A percentile compares a stretch with the other conserved stretches of the same genome.
Evolutionary conservation across 2,329 filamentous ascomycete species (phyloP).

Genomic region (Didymella segeticola): DNA sequence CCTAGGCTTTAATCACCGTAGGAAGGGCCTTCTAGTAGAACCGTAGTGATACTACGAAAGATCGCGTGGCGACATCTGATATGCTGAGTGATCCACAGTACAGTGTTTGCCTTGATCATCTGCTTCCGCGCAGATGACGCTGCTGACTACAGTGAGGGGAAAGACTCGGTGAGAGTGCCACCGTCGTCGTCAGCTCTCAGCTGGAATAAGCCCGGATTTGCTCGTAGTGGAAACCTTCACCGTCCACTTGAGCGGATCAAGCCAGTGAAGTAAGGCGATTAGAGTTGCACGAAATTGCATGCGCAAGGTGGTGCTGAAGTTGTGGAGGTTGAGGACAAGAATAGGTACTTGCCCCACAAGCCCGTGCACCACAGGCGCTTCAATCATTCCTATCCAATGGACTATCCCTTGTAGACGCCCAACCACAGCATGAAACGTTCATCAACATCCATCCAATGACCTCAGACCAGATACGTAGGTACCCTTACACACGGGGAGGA

Average conservation of each 20-base stretch:
- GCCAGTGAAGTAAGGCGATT: background rate
- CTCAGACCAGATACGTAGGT: background rate
- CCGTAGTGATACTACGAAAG: background rate
- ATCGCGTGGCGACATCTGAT: background rate
- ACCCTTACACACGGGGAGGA: constrained; percentile 29
- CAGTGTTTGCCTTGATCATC: background rate
- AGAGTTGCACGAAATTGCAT: constrained; percentile 10
- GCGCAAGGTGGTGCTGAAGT: constrained; percentile 14
- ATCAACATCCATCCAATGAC: constrained; percentile 31
- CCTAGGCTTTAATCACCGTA: too few species aligned
- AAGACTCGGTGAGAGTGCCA: background rate
- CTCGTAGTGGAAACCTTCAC: background rate
- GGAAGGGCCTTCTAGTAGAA: background rate
- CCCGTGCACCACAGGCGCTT: constrained; percentile 11
- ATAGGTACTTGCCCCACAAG: constrained; percentile 11
- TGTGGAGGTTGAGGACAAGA: constrained; percentile 3
- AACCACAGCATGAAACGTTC: constrained; percentile 24
- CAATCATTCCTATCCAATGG: constrained; percentile 24
- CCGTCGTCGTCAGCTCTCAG: constrained; percentile 5
- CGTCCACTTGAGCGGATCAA: background rate
- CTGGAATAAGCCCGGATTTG: background rate
- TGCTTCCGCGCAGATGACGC: background rate
- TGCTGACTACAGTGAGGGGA: background rate
- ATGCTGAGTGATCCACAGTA: background rate
- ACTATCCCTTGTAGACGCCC: constrained; percentile 28